Evolutionary conservation across 768 basidiomycete species (phyloP), one percentile per base, ranked within the genome.

Genomic region (Podaxis mareebaensis): DNA sequence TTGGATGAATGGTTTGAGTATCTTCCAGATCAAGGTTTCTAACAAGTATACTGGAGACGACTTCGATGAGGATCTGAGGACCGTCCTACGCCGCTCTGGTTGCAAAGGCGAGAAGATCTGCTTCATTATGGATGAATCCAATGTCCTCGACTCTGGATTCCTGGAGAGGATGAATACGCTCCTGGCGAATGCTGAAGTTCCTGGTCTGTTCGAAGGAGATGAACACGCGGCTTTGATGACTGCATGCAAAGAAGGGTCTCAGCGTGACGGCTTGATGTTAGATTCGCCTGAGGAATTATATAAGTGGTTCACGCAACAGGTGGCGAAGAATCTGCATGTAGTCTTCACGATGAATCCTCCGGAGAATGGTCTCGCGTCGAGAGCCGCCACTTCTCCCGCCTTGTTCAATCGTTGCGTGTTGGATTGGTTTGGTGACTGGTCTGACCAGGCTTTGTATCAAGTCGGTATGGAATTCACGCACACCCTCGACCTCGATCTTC

Each of bases 101-200:
- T 98, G 95, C 81, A 99, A 99, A 73, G 95, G 95, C 68, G 97
- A 99, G 77, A 99, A 99, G 78, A 91, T 99, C 54, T 98, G 95
- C 74, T 99, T 99, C 83, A 99, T 99, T 79, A 98, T 99, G 97
- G 97, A 99, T 75, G 97, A 99, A 74, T 99, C 97, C 3, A 99
- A 99, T 70, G 97, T 99, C 12, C 89, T 99, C 36, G 97, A 99
- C 73, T 96, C 97, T 12, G 97, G 97, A 52, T 99, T 99, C 84
- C 78, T 99, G 67, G 97, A 99, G 74, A 88, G 97, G n/a, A 99
- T 99, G 96, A 99, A 99, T 75, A 99, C 97, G 0, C 85, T 99
- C 13, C 85, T 99, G 15, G 97, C 97, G 44, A 99, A 99, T 70
- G 97, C 97, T n/a, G 97, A 99, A 75, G 96, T 99, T n/a, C 97